Conservation (phyloP, 192 early-diverging fungal genomes). For the Linnemannia hyalina region DNA sequence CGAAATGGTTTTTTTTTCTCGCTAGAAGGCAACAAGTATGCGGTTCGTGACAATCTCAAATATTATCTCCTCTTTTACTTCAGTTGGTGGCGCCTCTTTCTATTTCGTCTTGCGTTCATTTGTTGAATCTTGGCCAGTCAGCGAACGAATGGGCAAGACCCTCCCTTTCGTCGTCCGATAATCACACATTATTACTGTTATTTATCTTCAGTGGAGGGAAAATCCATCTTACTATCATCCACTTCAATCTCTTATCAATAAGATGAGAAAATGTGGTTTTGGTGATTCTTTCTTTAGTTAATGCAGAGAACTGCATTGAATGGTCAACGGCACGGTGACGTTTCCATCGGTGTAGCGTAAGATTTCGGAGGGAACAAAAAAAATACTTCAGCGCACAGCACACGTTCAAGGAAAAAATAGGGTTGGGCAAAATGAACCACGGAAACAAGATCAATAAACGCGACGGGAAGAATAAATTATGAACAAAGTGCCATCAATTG, state of each 20-base stretch:
- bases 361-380: background rate
- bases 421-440: background rate
- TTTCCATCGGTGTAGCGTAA: too few relatives aligned
- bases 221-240: background rate
- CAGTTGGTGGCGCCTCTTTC: background rate
- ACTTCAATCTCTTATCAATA: background rate
- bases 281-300: too few relatives aligned
- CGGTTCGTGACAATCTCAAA: too few relatives aligned
- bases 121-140: too few relatives aligned
- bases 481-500: background rate
- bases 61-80: too few relatives aligned
- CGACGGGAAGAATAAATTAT: background rate
- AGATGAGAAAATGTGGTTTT: too few relatives aligned
- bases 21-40: background rate
- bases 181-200: too few relatives aligned
- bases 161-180: too few relatives aligned
- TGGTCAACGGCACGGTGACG: too few relatives aligned
- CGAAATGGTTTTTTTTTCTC: background rate
- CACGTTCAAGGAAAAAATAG: background rate
- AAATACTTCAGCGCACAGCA: background rate
- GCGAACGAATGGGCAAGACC: too few relatives aligned
- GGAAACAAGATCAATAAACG: background rate
- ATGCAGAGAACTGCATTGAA: too few relatives aligned
- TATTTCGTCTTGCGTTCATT: background rate
- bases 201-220: background rate